Evolutionary conservation across 495 filamentous ascomycete species (phyloP).

Genomic region (Neurospora discreta): DNA sequence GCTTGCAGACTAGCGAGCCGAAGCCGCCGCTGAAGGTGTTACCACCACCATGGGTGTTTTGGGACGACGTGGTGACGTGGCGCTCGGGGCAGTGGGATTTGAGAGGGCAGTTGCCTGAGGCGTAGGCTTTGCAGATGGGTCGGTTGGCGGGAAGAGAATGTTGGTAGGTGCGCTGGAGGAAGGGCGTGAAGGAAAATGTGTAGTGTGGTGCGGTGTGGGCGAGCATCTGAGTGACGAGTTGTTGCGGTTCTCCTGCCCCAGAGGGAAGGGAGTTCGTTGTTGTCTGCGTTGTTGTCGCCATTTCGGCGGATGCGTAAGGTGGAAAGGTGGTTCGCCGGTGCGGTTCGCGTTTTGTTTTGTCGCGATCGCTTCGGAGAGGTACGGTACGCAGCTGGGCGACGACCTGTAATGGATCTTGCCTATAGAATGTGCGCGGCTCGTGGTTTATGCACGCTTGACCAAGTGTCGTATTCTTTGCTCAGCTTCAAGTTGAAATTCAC

Average conservation of each 20-base stretch:
- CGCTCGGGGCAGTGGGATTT: slow-evolving; percentile 63
- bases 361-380: not conserved
- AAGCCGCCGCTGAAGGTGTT: slow-evolving; percentile 28
- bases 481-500: not conserved
- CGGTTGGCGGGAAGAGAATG: slow-evolving; percentile 64
- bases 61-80: slow-evolving; percentile 13
- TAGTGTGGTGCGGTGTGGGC: slow-evolving; percentile 43
- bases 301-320: not conserved
- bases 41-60: slow-evolving; percentile 7
- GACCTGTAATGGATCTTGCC: not conserved
- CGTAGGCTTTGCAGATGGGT: slow-evolving; percentile 67
- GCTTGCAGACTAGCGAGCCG: slow-evolving; percentile 84
- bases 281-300: not conserved
- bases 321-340: not conserved
- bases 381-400: not conserved
- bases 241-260: slow-evolving; percentile 11
- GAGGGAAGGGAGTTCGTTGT: not conserved
- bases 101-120: slow-evolving; percentile 63
- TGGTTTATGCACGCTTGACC: not conserved
- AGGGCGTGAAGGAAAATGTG: slow-evolving; percentile 64
- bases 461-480: not conserved
- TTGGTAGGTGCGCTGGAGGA: slow-evolving; percentile 62
- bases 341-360: not conserved
- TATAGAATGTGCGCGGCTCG: not conserved
- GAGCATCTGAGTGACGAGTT: slow-evolving; percentile 34